Evolutionary conservation across 2,329 filamentous ascomycete species (phyloP), one percentile per base, ranked within the genome.

Genomic region (Hypoxylon sp.): DNA sequence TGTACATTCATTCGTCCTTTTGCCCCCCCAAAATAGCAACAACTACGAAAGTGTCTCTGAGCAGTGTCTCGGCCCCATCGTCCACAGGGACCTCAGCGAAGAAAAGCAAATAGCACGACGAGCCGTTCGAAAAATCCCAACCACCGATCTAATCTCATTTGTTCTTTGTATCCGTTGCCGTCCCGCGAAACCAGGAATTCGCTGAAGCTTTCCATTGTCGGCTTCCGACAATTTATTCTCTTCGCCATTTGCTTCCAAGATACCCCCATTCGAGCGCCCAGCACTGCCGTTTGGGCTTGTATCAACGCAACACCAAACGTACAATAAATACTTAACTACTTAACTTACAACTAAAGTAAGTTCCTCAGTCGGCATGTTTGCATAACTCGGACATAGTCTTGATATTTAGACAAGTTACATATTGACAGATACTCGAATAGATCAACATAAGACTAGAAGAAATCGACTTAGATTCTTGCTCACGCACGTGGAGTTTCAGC

Each of bases 141-240:
- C 55, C 55, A 53, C 58, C 48, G 54, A 61, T 45, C 54, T 45
- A 40, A 53, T 69, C 67, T 64, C 61, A 64, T 69, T 69, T 69
- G 67, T 69, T 46, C 64, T 67, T 64, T 67, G 64, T 64, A 63
- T 57, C 49, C 54, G 50, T 62, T 60, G 54, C 49, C 50, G 42
- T 53, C 26, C 49, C 51, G 57, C 61, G 57, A 69, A 61, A 45
- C 60, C 46, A 62, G 48, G 38, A 64, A 62, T 65, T 48, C 16
- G 20, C 67, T 64, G 46, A 45, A 33, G 42, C 30, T 32, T 65
- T 58, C 61, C 33, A 54, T 45, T 49, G 54, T 59, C 61, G 46
- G 38, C 53, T 63, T 65, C 36, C 45, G 57, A 49, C 51, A 49
- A 65, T 56, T 45, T 26, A 49, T 66, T 50, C 30, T 56, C 32